Conservation (phyloP, 169 alveolate species). For the Plasmodium sp. region DNA sequence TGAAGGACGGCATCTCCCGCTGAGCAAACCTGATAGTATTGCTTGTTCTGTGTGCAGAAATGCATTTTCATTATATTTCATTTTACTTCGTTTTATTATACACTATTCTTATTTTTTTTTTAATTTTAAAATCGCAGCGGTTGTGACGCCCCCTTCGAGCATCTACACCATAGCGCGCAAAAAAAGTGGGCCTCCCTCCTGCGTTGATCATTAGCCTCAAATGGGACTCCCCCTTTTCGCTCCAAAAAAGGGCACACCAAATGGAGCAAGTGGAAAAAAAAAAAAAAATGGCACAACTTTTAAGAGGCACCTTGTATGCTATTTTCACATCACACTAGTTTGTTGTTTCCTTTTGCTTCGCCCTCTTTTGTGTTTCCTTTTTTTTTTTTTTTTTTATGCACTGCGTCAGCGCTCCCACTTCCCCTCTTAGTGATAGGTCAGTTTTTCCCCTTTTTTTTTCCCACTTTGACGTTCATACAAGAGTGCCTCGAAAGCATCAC, state of each 20-base stretch:
- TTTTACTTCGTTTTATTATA: neutral
- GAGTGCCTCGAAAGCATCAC: neutral
- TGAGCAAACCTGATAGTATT: neutral
- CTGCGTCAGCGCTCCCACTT: neutral
- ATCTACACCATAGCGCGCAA: neutral
- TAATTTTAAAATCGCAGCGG: neutral
- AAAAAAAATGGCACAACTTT: neutral
- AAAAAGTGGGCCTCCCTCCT: neutral
- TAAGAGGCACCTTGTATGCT: neutral
- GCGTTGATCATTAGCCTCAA: neutral
- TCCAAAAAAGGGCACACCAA: neutral
- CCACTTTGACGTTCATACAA: neutral
- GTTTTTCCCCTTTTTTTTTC: neutral
- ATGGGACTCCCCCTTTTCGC: neutral
- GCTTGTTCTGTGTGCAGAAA: neutral
- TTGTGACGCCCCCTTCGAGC: neutral
- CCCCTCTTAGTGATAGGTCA: neutral
- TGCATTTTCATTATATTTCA: neutral
- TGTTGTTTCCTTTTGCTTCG: neutral
- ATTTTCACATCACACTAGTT: neutral
- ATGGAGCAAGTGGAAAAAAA: neutral
- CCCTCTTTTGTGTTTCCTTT: neutral
- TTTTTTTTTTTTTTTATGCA: neutral
- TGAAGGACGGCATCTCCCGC: neutral
- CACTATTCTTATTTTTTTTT: neutral